phyloP scores from a whole-genome alignment of 2,329 filamentous ascomycete species.

The Botrytis aclada region DNA sequence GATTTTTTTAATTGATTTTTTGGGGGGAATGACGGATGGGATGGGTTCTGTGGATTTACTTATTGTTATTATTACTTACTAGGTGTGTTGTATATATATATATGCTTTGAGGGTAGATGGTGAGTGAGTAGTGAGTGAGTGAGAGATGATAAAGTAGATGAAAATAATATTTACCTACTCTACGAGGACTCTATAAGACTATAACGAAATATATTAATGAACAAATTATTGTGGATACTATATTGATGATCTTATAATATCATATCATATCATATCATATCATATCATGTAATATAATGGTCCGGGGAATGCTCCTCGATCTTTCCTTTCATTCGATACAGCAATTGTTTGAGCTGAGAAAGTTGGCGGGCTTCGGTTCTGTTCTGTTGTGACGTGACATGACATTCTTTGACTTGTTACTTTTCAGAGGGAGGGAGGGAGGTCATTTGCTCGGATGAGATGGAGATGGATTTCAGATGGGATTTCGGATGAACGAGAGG shows the following conservation, averaged over 20 bases:
- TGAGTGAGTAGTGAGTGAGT: neutral
- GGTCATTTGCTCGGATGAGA: neutral
- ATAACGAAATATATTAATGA: too few species aligned
- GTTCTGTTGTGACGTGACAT: neutral
- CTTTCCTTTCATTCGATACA: neutral
- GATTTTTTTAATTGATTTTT: too few species aligned
- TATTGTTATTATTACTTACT: too few species aligned
- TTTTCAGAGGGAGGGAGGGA: too few species aligned
- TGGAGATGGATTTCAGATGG: too few species aligned
- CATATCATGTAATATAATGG: neutral
- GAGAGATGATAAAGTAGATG: neutral
- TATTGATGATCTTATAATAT: too few species aligned
- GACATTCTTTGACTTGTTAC: neutral
- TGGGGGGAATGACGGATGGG: too few species aligned
- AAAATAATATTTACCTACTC: neutral
- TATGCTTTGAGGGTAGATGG: neutral
- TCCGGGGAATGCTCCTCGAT: neutral
- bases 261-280: neutral
- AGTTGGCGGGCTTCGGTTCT: too few species aligned
- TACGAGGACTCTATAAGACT: too few species aligned
- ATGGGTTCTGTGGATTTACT: neutral
- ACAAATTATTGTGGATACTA: too few species aligned
- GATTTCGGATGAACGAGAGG: neutral
- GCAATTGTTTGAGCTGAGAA: neutral
- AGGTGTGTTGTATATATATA: too few species aligned